A percentile compares a stretch with the other conserved stretches of the same genome.
phyloP scores from a whole-genome alignment of 1,284 basidiomycete genomes.

The Paramarasmius palmivorus region DNA sequence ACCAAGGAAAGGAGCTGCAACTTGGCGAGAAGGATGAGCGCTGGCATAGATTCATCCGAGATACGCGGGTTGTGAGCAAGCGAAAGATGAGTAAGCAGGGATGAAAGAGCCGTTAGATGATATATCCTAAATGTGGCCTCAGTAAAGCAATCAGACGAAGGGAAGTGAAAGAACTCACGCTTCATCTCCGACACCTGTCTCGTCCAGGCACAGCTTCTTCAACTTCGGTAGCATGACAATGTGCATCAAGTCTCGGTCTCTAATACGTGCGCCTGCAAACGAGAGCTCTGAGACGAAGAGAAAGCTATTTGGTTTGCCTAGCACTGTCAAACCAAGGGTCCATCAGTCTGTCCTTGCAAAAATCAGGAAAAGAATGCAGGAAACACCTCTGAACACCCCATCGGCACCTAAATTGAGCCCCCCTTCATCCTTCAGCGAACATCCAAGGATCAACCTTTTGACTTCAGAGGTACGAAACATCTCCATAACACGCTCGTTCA shows the following conservation, averaged over 20 bases:
- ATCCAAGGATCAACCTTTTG: slow-evolving; percentile 37
- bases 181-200: slow-evolving; percentile 61
- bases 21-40: slow-evolving; percentile 46
- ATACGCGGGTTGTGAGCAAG: slow-evolving; percentile 50
- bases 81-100: slow-evolving; percentile 50
- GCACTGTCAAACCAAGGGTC: slow-evolving; percentile 36
- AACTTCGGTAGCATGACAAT: slow-evolving; percentile 56
- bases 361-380: slow-evolving; percentile 7
- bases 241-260: slow-evolving; percentile 48
- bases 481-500: slow-evolving; percentile 38
- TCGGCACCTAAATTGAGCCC: slow-evolving; percentile 46
- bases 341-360: background rate
- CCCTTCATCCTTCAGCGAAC: slow-evolving; percentile 46
- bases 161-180: slow-evolving; percentile 39
- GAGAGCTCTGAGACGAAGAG: slow-evolving; percentile 48
- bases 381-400: slow-evolving; percentile 45
- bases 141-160: background rate
- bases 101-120: slow-evolving; percentile 54
- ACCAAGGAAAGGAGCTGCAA: slow-evolving; percentile 51
- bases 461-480: slow-evolving; percentile 41
- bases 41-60: slow-evolving; percentile 55
- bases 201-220: slow-evolving; percentile 46
- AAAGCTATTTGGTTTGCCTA: slow-evolving; percentile 52
- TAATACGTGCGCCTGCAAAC: slow-evolving; percentile 43
- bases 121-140: slow-evolving; percentile 43